Conservation (phyloP, 305 asterid genomes). For the Rubia tinctorum region DNA sequence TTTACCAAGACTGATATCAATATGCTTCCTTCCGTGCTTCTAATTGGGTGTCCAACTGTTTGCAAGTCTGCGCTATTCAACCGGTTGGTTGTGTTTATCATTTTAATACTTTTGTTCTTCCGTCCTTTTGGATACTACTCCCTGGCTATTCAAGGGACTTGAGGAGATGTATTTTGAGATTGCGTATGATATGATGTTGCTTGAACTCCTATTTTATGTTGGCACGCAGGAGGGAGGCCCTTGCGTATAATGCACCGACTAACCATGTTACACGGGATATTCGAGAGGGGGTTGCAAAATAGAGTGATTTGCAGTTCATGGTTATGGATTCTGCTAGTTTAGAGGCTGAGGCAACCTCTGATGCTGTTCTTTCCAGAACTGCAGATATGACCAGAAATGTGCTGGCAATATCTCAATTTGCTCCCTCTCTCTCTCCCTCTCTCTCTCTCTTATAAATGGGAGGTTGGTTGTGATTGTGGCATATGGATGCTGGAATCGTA, state of each 20-base stretch:
- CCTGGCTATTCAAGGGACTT: background rate
- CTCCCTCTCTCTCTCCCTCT: no score
- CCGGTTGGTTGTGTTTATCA: constrained; percentile 49
- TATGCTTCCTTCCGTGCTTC: constrained; percentile 75
- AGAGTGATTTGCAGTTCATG: constrained; percentile 81
- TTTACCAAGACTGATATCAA: constrained; percentile 66
- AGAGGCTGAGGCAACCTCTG: constrained; percentile 97
- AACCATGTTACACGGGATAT: constrained; percentile 93
- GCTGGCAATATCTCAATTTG: constrained; percentile 56
- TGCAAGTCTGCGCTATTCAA: constrained; percentile 93
- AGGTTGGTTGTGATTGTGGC: constrained; percentile 39
- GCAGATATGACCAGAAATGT: constrained; percentile 89
- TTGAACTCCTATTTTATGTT: constrained; percentile 21
- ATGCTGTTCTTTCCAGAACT: constrained; percentile 92
- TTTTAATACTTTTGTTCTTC: constrained; percentile 3
- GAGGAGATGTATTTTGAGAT: background rate
- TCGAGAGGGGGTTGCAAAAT: constrained; percentile 88
- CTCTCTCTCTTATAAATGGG: constrained; percentile 76
- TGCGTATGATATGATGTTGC: constrained; percentile 15
- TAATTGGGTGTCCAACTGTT: constrained; percentile 91
- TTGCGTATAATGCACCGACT: constrained; percentile 90
- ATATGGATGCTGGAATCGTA: background rate
- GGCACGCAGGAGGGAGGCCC: constrained; percentile 99
- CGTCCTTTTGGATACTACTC: background rate
- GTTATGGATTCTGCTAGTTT: constrained; percentile 96